Base-by-base conservation (phyloP, 495 filamentous ascomycete genomes). In the Cenococcum geophilum region DNA sequence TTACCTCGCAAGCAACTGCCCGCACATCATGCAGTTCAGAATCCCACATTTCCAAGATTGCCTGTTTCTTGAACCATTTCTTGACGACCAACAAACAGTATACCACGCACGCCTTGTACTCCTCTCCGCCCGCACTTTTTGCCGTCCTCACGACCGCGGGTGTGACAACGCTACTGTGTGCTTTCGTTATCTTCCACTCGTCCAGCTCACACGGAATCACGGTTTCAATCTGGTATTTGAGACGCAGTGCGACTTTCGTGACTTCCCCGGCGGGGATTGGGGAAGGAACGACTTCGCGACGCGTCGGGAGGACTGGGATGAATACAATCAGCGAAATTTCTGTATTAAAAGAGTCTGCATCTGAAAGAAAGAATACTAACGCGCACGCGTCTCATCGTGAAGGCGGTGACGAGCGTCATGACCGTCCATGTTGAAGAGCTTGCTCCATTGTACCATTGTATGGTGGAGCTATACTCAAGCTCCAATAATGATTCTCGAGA, bases 171-270 rank as follows among this genome's bases (percentile, higher is more conserved):
- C 81, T 80, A 69, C 88, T 92, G 73, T 96, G 89, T 18, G 93
- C 80, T 49, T 79, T 75, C 5, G 89, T 92, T 71, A 98, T 77
- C 49, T 78, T 75, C 5, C 75, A 76, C 62, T 87, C 81, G 58
- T 91, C 83, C 18, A 97, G 76, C 73, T 97, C 93, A 76, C 87
- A 96, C 1, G 91, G 86, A 11, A 98, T 82, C 36, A 89, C 84
- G 66, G 89, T 81, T 73, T 96, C 91, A 68, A 98, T 86, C 66
- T 96, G 88, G 71, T 95, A 89, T 65, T 92, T 92, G 62, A 98
- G 76, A 48, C 89, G 87, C 21, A 97, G 82, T 0, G 91, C 91
- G 54, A 95, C 78, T 68, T 89, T 90, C 48, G 92, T 93, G 59
- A 97, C 91, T 67, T 88, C 82, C 45, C 78, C 75, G 16, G 86